A percentile compares a stretch with the other conserved stretches of the same genome.
phyloP scores from a whole-genome alignment of 2,329 filamentous ascomycete species.

The Calonectria hawksworthii region DNA sequence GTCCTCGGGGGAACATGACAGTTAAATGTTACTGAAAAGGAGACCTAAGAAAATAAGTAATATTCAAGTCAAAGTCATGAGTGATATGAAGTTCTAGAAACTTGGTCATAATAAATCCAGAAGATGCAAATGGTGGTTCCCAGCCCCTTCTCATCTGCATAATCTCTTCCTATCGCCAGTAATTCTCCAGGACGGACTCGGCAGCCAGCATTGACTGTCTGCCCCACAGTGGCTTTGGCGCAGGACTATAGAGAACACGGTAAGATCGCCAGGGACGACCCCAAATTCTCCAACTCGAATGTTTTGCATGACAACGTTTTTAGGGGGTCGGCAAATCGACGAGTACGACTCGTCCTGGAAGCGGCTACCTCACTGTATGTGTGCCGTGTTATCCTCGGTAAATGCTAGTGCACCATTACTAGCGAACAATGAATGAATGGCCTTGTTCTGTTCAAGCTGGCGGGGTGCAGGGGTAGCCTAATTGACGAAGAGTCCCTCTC shows the following conservation, averaged over 20 bases:
- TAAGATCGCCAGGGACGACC: neutral
- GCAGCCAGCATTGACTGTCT: neutral
- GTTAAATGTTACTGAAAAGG: neutral
- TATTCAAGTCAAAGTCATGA: neutral
- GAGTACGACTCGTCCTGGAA: neutral
- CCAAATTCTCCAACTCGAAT: conserved; percentile 6
- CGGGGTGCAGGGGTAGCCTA: neutral
- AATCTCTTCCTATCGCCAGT: neutral
- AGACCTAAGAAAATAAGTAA: neutral
- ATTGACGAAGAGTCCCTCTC: neutral
- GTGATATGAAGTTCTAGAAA: neutral
- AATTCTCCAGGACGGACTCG: neutral
- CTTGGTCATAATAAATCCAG: neutral
- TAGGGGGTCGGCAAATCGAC: neutral
- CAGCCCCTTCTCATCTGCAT: neutral
- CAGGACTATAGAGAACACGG: neutral
- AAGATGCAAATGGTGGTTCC: neutral
- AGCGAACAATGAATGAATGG: neutral
- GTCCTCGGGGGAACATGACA: neutral
- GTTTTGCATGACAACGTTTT: neutral
- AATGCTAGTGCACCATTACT: neutral
- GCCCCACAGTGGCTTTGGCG: neutral
- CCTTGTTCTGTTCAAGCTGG: neutral
- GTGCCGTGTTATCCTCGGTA: conserved; percentile 7
- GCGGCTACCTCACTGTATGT: neutral